Conservation (phyloP, 1,284 basidiomycete species). For the Microbotryomycetes sp. region DNA sequence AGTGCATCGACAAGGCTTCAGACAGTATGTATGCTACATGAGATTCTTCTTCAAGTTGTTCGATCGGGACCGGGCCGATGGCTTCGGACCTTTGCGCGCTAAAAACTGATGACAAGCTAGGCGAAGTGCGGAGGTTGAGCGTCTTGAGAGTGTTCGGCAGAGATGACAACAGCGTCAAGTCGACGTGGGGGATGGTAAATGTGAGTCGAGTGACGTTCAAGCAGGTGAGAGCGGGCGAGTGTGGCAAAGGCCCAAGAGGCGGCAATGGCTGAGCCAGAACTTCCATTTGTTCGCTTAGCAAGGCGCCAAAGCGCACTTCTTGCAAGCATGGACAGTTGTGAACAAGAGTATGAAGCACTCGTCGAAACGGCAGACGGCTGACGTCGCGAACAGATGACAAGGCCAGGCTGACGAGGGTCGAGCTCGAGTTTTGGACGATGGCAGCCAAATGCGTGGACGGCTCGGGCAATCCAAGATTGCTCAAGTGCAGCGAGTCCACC, state of each 20-base stretch:
- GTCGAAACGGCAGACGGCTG: not conserved
- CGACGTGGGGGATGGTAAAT: not conserved
- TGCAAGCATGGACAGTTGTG: not conserved
- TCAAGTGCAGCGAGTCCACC: slow-evolving; percentile 11
- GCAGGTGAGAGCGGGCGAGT: not conserved
- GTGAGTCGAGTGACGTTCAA: not conserved
- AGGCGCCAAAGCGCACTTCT: not conserved
- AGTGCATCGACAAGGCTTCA: not conserved
- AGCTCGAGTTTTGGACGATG: not conserved
- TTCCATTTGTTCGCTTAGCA: not conserved
- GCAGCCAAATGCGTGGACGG: slow-evolving; percentile 20
- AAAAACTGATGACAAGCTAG: not conserved
- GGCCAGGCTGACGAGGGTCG: slow-evolving; percentile 11
- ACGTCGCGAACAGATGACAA: slow-evolving; percentile 18
- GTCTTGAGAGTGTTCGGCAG: not conserved
- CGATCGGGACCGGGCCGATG: not conserved
- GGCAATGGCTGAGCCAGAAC: not conserved
- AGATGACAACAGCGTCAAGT: not conserved
- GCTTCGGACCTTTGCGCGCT: not conserved
- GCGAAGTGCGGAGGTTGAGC: not conserved
- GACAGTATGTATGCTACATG: not conserved
- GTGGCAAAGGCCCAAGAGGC: too few species aligned
- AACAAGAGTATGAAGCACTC: not conserved
- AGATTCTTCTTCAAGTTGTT: not conserved
- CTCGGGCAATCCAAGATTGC: slow-evolving; percentile 23